Conservation (phyloP, 495 filamentous ascomycete species). For the Lepidopterella palustris region DNA sequence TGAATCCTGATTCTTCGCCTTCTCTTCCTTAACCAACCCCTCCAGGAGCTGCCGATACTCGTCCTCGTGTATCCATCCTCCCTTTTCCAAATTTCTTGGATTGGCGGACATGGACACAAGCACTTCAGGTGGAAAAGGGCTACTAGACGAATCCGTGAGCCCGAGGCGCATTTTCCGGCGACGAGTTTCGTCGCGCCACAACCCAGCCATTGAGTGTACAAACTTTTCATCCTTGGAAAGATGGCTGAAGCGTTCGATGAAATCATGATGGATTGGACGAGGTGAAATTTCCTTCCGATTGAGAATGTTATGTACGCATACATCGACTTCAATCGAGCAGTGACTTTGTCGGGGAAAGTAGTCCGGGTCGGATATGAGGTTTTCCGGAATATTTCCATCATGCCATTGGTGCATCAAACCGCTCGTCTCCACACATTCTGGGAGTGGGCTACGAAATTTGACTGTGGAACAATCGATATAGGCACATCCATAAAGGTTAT, state of each 20-base stretch:
- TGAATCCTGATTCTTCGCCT: slow-evolving; percentile 41
- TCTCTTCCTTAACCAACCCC: slow-evolving; percentile 57
- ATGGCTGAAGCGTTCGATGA: slow-evolving; percentile 66
- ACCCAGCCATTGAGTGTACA: slow-evolving; percentile 86
- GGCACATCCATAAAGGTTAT: slow-evolving; percentile 88
- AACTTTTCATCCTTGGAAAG: slow-evolving; percentile 62
- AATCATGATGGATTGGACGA: slow-evolving; percentile 78
- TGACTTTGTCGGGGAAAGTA: slow-evolving; percentile 71
- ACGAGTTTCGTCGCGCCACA: slow-evolving; percentile 87
- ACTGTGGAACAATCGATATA: slow-evolving; percentile 68
- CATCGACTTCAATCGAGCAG: slow-evolving; percentile 81
- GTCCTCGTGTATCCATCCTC: slow-evolving; percentile 86
- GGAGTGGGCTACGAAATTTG: slow-evolving; percentile 70
- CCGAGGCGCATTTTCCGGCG: slow-evolving; percentile 67
- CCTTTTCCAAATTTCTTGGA: slow-evolving; percentile 56
- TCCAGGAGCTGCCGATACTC: slow-evolving; percentile 63
- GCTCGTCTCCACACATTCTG: slow-evolving; percentile 53
- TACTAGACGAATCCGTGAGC: slow-evolving; percentile 54
- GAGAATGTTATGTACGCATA: slow-evolving; percentile 80
- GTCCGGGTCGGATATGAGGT: slow-evolving; percentile 51
- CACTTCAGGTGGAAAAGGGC: slow-evolving; percentile 71
- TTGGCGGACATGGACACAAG: slow-evolving; percentile 82
- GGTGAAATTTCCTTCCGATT: slow-evolving; percentile 70
- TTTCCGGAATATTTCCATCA: slow-evolving; percentile 54
- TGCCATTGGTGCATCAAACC: slow-evolving; percentile 69